A percentile compares a stretch with the other conserved stretches of the same genome.
Evolutionary conservation across 768 basidiomycete genomes (phyloP).

Genomic region (Lactifluus hygrophoroides): DNA sequence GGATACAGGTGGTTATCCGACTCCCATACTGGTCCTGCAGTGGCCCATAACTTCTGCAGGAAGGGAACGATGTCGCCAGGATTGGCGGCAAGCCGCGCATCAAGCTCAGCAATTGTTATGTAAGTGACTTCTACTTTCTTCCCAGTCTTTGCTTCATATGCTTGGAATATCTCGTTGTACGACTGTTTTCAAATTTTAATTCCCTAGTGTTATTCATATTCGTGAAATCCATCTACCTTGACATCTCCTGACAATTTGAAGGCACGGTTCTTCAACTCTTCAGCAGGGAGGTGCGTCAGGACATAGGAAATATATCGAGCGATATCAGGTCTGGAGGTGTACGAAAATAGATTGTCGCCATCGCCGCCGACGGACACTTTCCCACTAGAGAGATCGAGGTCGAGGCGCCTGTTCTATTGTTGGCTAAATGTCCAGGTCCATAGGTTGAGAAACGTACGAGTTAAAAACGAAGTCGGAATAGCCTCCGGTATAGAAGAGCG

Average conservation of each 20-base stretch:
- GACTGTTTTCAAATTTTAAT: neutral
- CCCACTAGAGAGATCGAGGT: too few species aligned
- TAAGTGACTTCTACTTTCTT: too few species aligned
- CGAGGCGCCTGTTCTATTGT: neutral
- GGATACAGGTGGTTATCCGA: too few species aligned
- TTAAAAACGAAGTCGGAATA: constrained; percentile 9
- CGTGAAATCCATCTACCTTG: neutral
- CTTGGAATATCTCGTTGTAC: constrained; percentile 18
- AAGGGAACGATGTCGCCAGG: neutral
- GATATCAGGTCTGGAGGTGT: too few species aligned
- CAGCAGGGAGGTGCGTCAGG: too few species aligned
- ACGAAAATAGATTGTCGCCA: constrained; percentile 12
- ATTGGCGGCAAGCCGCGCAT: too few species aligned
- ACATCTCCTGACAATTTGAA: constrained; percentile 12
- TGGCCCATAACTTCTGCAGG: constrained; percentile 10
- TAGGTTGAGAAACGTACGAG: constrained; percentile 1
- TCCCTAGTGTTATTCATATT: neutral
- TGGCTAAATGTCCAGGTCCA: too few species aligned
- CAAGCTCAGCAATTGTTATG: too few species aligned
- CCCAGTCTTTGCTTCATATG: too few species aligned
- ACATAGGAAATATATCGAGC: too few species aligned
- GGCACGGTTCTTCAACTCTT: too few species aligned
- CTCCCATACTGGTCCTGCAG: neutral
- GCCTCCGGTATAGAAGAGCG: too few species aligned
- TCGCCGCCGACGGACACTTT: constrained; percentile 18